Base-by-base conservation (phyloP, 1,284 basidiomycete genomes). In the Pseudozyma thailandica region DNA sequence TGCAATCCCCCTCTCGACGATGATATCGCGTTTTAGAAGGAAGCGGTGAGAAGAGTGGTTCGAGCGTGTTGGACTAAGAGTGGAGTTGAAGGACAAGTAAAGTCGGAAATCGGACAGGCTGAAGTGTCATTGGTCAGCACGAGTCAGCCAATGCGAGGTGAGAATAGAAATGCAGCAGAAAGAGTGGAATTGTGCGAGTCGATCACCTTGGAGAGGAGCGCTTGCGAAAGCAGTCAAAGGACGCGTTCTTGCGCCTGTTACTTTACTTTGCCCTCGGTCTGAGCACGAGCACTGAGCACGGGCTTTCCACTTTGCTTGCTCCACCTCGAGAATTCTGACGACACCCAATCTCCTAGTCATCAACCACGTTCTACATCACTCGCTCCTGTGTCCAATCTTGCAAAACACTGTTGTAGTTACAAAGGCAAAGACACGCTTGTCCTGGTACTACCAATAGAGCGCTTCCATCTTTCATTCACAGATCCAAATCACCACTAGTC, bases 81-180 rank as follows among this genome's bases (percentile, higher is more conserved):
- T 3, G 39, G 23, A 41, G 39, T 41, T 13, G 39, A 13, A 0
- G 26, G n/a, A 16, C 3, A 25, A n/a, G n/a, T n/a, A n/a, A n/a
- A 18, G 18, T 30, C 53, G 60, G 52, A 42, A 62, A 44, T 62
- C 60, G 60, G 60, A 25, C 2, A 8, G 1, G 13, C 33, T 35
- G 33, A 35, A 16, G 15, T 35, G 6, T 6, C 30, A 44, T 62
- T 62, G 37, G 60, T 62, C 48, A 62, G 52, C 60, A 43, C 16
- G 25, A 38, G 53, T 61, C 58, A 61, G 45, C 39, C 15, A 12
- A 23, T 6, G 20, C 5, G 39, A 21, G 12, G 21, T 41, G 8
- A 10, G 20, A 41, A 30, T 6, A 25, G 28, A 18, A 6, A 20
- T 23, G 23, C 37, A 30, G 41, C 6, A n/a, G 41, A 15, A 28